These are phyloP conservation scores for Ophiocordyceps polyrhachis-furcata DNA, from an alignment of 2,329 filamentous ascomycete species.

Conservation along the genomic window DNA sequence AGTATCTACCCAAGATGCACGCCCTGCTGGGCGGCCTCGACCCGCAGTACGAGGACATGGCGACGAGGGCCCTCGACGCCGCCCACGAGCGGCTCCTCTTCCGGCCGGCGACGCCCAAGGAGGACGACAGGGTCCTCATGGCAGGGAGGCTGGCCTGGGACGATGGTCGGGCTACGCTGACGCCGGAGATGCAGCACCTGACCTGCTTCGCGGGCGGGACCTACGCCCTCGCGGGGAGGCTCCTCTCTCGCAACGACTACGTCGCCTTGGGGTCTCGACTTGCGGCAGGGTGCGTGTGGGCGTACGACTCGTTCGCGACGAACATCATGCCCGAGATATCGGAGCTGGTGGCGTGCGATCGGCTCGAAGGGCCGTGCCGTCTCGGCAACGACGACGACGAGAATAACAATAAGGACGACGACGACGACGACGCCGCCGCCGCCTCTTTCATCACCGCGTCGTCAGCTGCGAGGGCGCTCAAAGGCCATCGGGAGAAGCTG, in stretches of 20 bases:
- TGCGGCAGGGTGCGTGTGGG: slow-evolving; percentile 34
- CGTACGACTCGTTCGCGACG: slow-evolving; percentile 27
- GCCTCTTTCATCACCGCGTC: too few species aligned
- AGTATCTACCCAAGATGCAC: slow-evolving; percentile 41
- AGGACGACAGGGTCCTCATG: slow-evolving; percentile 40
- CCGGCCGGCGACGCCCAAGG: slow-evolving; percentile 42
- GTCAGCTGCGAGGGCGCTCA: neutral
- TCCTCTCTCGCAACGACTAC: slow-evolving; percentile 32
- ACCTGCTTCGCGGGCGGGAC: slow-evolving; percentile 55
- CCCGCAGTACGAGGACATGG: slow-evolving; percentile 44
- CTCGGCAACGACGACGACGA: slow-evolving; percentile 9
- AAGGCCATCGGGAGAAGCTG: slow-evolving; percentile 7
- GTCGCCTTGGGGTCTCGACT: slow-evolving; percentile 27
- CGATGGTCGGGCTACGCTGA: slow-evolving; percentile 11
- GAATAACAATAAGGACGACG: neutral
- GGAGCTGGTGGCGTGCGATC: slow-evolving; percentile 17
- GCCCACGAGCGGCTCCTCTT: slow-evolving; percentile 46
- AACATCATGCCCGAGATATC: slow-evolving; percentile 36
- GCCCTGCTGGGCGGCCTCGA: slow-evolving; percentile 46
- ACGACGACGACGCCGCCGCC: neutral
- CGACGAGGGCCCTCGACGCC: slow-evolving; percentile 40
- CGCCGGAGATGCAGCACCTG: slow-evolving; percentile 34
- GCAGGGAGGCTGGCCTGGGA: slow-evolving; percentile 22
- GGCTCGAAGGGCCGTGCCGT: slow-evolving; percentile 15
- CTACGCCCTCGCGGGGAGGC: slow-evolving; percentile 45